Conservation (phyloP, 139 green algal species). For the Coelastrella sp. region DNA sequence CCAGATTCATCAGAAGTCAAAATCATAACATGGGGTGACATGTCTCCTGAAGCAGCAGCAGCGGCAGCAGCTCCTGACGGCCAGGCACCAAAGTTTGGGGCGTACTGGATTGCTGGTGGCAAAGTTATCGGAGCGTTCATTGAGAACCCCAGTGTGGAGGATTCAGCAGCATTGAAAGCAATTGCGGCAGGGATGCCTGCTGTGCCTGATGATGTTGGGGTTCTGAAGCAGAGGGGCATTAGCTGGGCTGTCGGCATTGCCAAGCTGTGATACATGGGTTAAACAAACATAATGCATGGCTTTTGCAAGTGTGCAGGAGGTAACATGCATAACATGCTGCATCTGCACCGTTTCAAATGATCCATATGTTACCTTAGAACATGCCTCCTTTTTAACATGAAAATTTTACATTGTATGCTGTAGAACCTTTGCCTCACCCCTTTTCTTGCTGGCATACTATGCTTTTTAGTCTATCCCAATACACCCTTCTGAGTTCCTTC, state of each 20-base stretch:
- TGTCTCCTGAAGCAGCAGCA: conserved; percentile 11
- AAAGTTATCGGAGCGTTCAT: conserved; percentile 88
- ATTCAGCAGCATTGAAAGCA: conserved; percentile 79
- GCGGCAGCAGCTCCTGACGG: conserved; percentile 21
- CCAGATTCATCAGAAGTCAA: not conserved
- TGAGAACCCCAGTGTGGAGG: conserved; percentile 79
- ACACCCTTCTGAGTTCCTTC: too few species aligned
- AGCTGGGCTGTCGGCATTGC: not conserved
- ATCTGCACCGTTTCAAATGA: too few species aligned
- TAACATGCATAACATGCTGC: too few species aligned
- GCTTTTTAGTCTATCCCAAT: too few species aligned
- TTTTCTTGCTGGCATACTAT: too few species aligned
- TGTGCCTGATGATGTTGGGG: conserved; percentile 38
- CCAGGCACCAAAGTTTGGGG: conserved; percentile 83
- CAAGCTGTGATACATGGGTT: conserved; percentile 30
- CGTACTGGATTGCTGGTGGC: conserved; percentile 84
- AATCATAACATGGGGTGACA: not conserved
- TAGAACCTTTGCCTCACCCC: too few species aligned
- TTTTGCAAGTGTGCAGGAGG: too few species aligned
- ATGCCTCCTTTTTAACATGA: too few species aligned
- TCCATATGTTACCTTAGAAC: too few species aligned
- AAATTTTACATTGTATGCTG: too few species aligned
- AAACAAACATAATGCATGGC: too few species aligned
- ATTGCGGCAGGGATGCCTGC: conserved; percentile 38
- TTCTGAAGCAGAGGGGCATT: not conserved